Evolutionary conservation across 225 moss, liverwort and hornwort genomes (phyloP).

Genomic region (Straminergon stramineum): DNA sequence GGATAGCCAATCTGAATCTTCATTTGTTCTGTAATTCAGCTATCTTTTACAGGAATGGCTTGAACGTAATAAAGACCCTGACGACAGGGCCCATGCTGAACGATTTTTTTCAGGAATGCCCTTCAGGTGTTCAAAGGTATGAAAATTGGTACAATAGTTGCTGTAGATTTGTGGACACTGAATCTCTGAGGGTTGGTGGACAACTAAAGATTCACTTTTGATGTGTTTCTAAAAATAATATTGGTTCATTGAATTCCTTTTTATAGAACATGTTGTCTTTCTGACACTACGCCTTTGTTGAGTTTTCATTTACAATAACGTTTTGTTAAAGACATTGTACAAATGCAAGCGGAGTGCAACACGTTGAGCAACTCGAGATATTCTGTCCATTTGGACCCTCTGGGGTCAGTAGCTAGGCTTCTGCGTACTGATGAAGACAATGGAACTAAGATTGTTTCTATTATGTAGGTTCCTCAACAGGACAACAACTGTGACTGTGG

Average conservation of each 20-base stretch:
- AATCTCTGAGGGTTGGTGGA: neutral
- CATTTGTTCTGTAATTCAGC: conserved; percentile 12
- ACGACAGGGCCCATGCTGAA: conserved; percentile 5
- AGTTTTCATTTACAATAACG: neutral
- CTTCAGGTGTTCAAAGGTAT: conserved; percentile 41
- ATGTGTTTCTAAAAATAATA: neutral
- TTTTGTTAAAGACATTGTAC: neutral
- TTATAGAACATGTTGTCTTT: neutral
- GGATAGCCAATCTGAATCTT: neutral
- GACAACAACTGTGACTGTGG: conserved; percentile 53
- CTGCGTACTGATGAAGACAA: neutral
- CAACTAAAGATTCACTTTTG: neutral
- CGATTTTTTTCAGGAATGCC: conserved; percentile 26
- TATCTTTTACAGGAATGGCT: conserved; percentile 57
- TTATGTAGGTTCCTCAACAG: conserved; percentile 52
- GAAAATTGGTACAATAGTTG: neutral
- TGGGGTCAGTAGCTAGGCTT: neutral
- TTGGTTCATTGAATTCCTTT: neutral
- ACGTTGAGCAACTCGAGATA: neutral
- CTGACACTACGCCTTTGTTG: neutral
- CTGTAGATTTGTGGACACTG: neutral
- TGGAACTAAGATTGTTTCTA: neutral
- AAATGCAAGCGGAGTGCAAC: neutral
- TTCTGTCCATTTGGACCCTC: neutral
- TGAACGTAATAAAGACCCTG: conserved; percentile 23